Conservation (phyloP, 2,329 filamentous ascomycete species). For the Talaromyces sp. region DNA sequence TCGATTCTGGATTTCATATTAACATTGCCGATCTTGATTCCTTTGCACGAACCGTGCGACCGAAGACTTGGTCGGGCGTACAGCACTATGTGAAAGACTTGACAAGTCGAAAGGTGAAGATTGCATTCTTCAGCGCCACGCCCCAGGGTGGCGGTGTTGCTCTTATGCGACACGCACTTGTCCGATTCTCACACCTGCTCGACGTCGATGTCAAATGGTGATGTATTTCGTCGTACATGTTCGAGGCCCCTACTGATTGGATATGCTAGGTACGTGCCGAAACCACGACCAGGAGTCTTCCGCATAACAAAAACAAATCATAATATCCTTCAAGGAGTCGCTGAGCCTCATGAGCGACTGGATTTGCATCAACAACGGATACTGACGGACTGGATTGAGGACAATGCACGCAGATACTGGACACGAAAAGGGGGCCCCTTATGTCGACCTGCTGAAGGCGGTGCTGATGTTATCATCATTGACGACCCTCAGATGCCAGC, state of each 20-base stretch:
- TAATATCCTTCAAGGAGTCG: not conserved
- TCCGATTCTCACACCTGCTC: not conserved
- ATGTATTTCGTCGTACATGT: not conserved
- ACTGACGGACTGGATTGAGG: not conserved
- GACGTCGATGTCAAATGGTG: not conserved
- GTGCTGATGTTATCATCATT: slow-evolving; percentile 71
- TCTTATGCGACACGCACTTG: not conserved
- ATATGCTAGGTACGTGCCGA: not conserved
- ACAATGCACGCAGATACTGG: slow-evolving; percentile 61
- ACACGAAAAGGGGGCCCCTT: slow-evolving; percentile 64
- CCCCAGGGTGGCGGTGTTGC: not conserved
- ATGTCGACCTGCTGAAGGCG: slow-evolving; percentile 60
- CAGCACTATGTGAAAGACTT: slow-evolving; percentile 47
- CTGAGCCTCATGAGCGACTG: slow-evolving; percentile 47
- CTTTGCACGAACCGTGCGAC: slow-evolving; percentile 59
- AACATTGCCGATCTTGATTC: slow-evolving; percentile 55
- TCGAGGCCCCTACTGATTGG: not conserved
- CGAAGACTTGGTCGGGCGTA: slow-evolving; percentile 62
- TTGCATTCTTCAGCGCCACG: not conserved
- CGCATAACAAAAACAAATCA: not conserved
- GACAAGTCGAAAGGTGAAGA: not conserved
- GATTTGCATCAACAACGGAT: not conserved
- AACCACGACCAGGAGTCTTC: not conserved
- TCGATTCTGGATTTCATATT: slow-evolving; percentile 63
- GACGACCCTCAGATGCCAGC: slow-evolving; percentile 83